A percentile compares a stretch with the other conserved stretches of the same genome.
phyloP scores from a whole-genome alignment of 1,139 yeast genomes.

The Geotrichum klebahnii region DNA sequence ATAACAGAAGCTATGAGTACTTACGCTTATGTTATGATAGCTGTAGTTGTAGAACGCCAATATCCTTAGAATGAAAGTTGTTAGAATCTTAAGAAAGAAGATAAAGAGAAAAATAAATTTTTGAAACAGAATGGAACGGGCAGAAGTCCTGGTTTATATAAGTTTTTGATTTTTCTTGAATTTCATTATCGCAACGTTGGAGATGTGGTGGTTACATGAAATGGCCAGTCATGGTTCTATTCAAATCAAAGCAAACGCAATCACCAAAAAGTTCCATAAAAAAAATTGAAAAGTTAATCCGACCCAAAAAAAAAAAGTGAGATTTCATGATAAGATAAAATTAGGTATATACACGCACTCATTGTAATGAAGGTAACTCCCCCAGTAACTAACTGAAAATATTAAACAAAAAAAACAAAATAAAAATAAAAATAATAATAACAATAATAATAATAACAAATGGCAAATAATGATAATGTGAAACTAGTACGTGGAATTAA shows the following conservation, averaged over 20 bases:
- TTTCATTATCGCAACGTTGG: not conserved
- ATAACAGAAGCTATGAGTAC: not conserved
- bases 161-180: too few species aligned
- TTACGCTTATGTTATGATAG: not conserved
- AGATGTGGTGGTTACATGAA: not conserved
- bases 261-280: too few species aligned
- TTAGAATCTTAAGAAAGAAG: not conserved
- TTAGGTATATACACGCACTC: too few species aligned
- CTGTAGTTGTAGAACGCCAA: not conserved
- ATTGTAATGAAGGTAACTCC: too few species aligned
- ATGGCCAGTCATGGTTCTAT: too few species aligned
- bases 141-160: not conserved
- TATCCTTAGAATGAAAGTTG: not conserved
- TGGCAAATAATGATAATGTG: not conserved
- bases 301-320: too few species aligned
- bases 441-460: slow-evolving; percentile 13
- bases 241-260: too few species aligned
- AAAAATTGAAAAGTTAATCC: too few species aligned
- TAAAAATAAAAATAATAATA: too few species aligned
- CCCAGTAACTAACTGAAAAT: too few species aligned
- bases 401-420: too few species aligned
- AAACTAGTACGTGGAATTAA: not conserved
- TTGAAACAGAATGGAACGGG: not conserved
- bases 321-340: too few species aligned
- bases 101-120: not conserved